These are phyloP conservation scores for Micromonas commoda DNA, from an alignment of 139 green algal genomes.

Conservation along the genomic window DNA sequence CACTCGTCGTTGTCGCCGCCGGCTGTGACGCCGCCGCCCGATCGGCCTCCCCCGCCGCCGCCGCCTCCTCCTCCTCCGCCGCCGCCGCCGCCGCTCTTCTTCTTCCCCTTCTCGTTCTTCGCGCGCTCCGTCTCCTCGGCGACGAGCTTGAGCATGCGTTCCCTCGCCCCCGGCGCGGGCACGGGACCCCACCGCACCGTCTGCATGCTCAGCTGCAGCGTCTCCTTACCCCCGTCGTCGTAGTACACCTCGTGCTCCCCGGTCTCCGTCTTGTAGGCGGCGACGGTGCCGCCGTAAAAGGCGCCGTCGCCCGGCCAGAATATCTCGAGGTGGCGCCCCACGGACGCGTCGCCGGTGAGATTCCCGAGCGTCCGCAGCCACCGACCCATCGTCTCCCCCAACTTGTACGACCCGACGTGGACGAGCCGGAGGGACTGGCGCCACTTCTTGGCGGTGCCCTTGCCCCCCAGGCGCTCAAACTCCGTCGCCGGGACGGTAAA, in stretches of 20 bases:
- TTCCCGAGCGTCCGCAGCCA: neutral
- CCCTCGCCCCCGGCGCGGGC: neutral
- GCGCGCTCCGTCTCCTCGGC: no score
- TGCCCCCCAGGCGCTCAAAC: slow-evolving; percentile 14
- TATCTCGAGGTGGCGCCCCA: neutral
- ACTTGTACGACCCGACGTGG: neutral
- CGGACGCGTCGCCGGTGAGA: neutral
- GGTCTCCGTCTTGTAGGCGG: neutral
- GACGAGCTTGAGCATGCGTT: neutral
- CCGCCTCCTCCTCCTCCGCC: no score
- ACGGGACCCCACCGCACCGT: slow-evolving; percentile 15
- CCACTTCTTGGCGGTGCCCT: slow-evolving; percentile 22
- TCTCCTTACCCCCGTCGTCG: slow-evolving; percentile 23
- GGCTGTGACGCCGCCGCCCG: no score
- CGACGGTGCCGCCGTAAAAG: slow-evolving; percentile 13
- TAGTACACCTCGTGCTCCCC: slow-evolving; percentile 26
- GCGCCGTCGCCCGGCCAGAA: slow-evolving; percentile 8
- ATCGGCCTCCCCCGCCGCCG: no score
- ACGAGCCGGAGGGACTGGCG: slow-evolving; percentile 9
- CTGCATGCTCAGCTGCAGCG: slow-evolving; percentile 18
- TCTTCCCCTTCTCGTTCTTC: slow-evolving; percentile 3
- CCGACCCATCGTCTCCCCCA: neutral
- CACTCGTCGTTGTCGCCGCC: neutral
- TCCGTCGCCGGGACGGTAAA: slow-evolving; percentile 11
- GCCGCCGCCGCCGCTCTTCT: neutral